Percentiles rank a stretch among this genome's conserved stretches.
These are phyloP conservation scores for Trichothecium sympodiale DNA, from an alignment of 2,329 filamentous ascomycete genomes.

Conservation along the genomic window DNA sequence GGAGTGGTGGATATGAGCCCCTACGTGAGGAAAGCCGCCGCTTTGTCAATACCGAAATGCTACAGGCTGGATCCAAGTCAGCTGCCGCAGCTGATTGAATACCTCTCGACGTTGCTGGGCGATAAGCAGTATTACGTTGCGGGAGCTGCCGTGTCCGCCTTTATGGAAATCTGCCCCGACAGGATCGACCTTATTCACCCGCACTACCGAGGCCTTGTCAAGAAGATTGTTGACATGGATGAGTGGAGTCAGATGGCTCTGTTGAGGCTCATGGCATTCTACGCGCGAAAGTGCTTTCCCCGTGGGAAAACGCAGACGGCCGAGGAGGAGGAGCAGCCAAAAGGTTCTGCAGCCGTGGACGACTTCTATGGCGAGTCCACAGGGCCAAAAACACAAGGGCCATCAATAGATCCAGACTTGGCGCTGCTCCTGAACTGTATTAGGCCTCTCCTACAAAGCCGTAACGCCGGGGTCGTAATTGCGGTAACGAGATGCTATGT, in stretches of 20 bases:
- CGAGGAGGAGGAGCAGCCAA: constrained; percentile 25
- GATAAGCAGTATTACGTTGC: constrained; percentile 97
- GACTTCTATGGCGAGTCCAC: constrained; percentile 71
- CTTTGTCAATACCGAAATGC: constrained; percentile 90
- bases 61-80: constrained; percentile 82
- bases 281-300: constrained; percentile 82
- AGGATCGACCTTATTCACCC: constrained; percentile 81
- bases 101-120: constrained; percentile 64
- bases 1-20: constrained; percentile 91
- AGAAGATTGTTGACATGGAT: constrained; percentile 96
- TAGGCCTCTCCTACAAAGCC: constrained; percentile 76
- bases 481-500: constrained; percentile 78
- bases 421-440: constrained; percentile 70
- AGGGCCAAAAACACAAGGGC: constrained; percentile 32
- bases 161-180: constrained; percentile 80
- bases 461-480: constrained; percentile 86
- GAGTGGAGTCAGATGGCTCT: constrained; percentile 92
- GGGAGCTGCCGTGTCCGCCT: constrained; percentile 81
- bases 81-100: constrained; percentile 73
- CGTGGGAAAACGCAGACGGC: constrained; percentile 45
- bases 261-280: constrained; percentile 69
- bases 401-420: constrained; percentile 70
- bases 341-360: constrained; percentile 34
- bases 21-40: constrained; percentile 83
- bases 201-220: constrained; percentile 75